Evolutionary conservation across 768 basidiomycete species (phyloP).

Genomic region (Austroboletus eburneus): DNA sequence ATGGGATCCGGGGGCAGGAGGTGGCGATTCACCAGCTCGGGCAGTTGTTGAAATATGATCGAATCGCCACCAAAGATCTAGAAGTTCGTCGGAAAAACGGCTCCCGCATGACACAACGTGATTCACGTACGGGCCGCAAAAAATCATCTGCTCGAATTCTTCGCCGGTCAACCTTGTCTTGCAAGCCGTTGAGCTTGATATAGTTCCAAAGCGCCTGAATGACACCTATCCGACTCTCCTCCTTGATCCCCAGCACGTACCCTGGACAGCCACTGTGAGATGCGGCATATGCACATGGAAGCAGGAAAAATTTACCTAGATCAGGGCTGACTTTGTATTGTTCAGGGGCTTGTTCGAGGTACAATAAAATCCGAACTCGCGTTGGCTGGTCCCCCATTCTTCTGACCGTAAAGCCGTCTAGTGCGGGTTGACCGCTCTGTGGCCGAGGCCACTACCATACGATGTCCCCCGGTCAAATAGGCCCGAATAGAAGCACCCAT

Average conservation of each 20-base stretch:
- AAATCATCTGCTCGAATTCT: constrained; percentile 66
- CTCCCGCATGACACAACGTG: not conserved
- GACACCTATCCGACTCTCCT: constrained; percentile 78
- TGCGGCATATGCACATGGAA: not conserved
- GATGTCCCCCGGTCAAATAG: not conserved
- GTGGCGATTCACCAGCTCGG: constrained; percentile 80
- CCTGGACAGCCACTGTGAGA: constrained; percentile 33
- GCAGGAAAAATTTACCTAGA: constrained; percentile 44
- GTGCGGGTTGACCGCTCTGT: constrained; percentile 49
- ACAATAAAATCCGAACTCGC: constrained; percentile 76
- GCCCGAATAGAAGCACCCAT: not conserved
- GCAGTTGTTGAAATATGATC: constrained; percentile 73
- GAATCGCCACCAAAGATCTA: constrained; percentile 72
- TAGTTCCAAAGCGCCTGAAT: constrained; percentile 90
- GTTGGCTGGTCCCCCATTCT: constrained; percentile 78
- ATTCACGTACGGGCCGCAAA: constrained; percentile 53
- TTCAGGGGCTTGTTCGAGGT: constrained; percentile 84
- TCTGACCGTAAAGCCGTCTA: constrained; percentile 85
- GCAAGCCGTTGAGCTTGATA: constrained; percentile 77
- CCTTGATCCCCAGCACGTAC: constrained; percentile 69
- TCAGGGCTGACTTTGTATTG: constrained; percentile 78
- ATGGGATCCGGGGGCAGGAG: constrained; percentile 77
- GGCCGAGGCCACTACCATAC: constrained; percentile 62
- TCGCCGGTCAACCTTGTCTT: constrained; percentile 77
- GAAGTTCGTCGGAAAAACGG: not conserved